phyloP scores from a whole-genome alignment of 345 rosid species.

The Mallotus nudiflorus region DNA sequence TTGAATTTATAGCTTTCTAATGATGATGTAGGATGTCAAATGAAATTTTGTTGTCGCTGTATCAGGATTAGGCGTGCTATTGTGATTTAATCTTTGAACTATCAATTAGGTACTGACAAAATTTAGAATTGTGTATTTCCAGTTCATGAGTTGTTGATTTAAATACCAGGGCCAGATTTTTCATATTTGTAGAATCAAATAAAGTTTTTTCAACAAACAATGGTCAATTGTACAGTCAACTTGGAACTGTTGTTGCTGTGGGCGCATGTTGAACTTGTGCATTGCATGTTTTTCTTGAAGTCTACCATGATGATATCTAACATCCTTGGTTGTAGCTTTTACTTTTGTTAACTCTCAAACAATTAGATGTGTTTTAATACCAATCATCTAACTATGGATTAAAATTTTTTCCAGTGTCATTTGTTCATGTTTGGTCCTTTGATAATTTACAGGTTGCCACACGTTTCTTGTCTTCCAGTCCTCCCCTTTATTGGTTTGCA shows the following conservation, averaged over 20 bases:
- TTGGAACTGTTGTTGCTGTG: neutral
- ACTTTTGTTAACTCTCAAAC: neutral
- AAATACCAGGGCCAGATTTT: neutral
- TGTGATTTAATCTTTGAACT: neutral
- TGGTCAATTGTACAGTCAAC: neutral
- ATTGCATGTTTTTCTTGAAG: neutral
- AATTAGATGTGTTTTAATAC: neutral
- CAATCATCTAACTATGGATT: neutral
- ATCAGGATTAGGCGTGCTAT: neutral
- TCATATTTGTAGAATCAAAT: neutral
- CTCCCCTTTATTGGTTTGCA: constrained; percentile 89
- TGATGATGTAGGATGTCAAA: neutral
- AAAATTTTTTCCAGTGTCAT: neutral
- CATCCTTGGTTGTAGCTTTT: neutral
- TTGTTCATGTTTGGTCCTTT: constrained; percentile 1
- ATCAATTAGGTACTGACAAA: neutral
- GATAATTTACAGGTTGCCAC: constrained; percentile 67
- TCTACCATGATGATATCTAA: neutral
- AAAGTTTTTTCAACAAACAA: neutral
- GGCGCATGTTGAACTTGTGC: neutral
- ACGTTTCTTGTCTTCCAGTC: constrained; percentile 86
- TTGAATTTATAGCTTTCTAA: neutral
- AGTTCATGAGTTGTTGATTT: neutral
- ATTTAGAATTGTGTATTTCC: neutral
- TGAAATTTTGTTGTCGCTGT: neutral